Percentiles rank a stretch among this genome's conserved stretches.
Evolutionary conservation across 345 rosid species (phyloP).

Genomic region (Schrenkiella parvula): DNA sequence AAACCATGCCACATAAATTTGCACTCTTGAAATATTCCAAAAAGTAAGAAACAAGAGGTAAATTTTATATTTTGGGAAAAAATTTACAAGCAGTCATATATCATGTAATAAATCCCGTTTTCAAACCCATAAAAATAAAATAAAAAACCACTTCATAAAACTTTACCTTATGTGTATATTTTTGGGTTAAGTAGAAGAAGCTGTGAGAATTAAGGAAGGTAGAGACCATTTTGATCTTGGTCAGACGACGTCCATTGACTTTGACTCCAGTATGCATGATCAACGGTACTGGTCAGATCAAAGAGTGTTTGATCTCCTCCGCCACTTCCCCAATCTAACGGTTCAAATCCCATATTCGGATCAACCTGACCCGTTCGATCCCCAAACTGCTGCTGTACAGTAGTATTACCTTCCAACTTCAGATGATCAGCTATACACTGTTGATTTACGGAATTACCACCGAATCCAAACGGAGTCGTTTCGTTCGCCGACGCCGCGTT

Average conservation of each 20-base stretch:
- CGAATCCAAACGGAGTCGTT: slow-evolving; percentile 47
- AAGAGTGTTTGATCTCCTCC: slow-evolving; percentile 61
- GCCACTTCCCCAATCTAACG: slow-evolving; percentile 76
- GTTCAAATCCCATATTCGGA: slow-evolving; percentile 50
- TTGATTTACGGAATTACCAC: slow-evolving; percentile 23
- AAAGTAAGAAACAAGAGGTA: slow-evolving; percentile 4
- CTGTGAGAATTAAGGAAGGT: slow-evolving; percentile 60
- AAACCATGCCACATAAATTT: slow-evolving; percentile 22
- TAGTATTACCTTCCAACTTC: slow-evolving; percentile 36
- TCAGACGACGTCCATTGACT: slow-evolving; percentile 58
- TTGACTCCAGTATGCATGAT: slow-evolving; percentile 86
- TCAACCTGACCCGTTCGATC: slow-evolving; percentile 52
- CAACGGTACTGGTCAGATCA: slow-evolving; percentile 60
- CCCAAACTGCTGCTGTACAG: slow-evolving; percentile 34
- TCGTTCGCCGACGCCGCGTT: slow-evolving; percentile 43
- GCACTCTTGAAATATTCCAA: slow-evolving; percentile 23
- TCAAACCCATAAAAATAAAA: slow-evolving; percentile 19
- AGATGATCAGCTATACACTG: slow-evolving; percentile 24
- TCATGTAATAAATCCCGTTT: slow-evolving; percentile 17
- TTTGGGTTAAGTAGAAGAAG: slow-evolving; percentile 23
- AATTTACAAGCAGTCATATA: slow-evolving; percentile 45
- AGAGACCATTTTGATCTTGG: slow-evolving; percentile 58
- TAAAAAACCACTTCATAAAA: slow-evolving; percentile 24
- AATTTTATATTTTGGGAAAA: slow-evolving; percentile 17
- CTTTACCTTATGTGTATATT: slow-evolving; percentile 20